Base-by-base conservation (phyloP, 139 green algal genomes). In the Bryopsis sp. region DNA sequence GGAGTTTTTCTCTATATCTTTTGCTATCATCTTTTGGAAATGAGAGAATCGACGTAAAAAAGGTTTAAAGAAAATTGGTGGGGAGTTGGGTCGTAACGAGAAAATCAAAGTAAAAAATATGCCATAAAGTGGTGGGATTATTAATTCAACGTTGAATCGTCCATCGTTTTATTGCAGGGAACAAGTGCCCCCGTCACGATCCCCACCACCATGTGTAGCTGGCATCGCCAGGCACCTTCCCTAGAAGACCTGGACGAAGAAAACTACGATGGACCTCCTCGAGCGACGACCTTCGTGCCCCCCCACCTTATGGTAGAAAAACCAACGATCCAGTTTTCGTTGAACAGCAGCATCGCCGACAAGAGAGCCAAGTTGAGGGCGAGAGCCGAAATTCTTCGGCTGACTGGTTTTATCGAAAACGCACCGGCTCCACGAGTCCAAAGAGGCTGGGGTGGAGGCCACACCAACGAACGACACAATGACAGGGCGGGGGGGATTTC, bases 261-360 rank as follows among this genome's bases (percentile, higher is more conserved):
- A 31, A 36, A 38, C 3, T 35, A 69, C 3, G 37, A 29, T 31
- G 62, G 26, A 29, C 15, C 6, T 3, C 15, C 39, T 34, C 15
- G 39, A n/a, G 37, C 4, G 24, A 57, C 35, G 22, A 29, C 35
- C 22, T 69, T 69, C n/a, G 62, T 69, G 15, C 62, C 62, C 22
- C 62, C 62, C 4, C 62, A 69, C 54, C n/a, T 69, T 11, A 69
- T 37, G 5, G 62, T 69, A 3, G 62, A 69, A 33, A 35, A 57
- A 35, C 62, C 62, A 24, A 11, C 37, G 4, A 69, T 69, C 54
- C 62, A 69, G 37, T 69, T 69, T 36, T 69, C 62, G 3, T 36
- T 69, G 31, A 50, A 69, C 43, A 37, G 31, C 22, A 37, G 62
- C 15, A 33, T 54, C 5, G 36, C 33, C 5, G 62, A 69, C 7